Percentiles rank a stretch among this genome's conserved stretches.
phyloP scores from a whole-genome alignment of 768 basidiomycete genomes.

The Phlebiopsis gigantea region DNA sequence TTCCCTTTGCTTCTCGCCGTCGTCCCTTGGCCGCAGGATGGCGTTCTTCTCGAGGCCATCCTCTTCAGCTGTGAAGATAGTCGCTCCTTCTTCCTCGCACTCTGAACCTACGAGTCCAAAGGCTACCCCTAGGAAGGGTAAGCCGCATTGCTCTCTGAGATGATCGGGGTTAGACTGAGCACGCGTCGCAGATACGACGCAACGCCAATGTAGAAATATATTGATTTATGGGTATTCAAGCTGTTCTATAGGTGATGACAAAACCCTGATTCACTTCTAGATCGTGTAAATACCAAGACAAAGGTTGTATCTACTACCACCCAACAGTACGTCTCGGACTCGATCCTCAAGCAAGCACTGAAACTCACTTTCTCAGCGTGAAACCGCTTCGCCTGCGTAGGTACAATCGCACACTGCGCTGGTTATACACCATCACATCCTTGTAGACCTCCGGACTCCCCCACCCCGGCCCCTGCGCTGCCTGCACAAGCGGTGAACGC shows the following conservation, averaged over 20 bases:
- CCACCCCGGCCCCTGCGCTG: slow-evolving; percentile 33
- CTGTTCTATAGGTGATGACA: neutral
- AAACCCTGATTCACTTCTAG: slow-evolving; percentile 31
- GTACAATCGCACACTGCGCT: slow-evolving; percentile 2
- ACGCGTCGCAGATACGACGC: slow-evolving; percentile 49
- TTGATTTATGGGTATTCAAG: slow-evolving; percentile 77
- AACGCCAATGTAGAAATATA: slow-evolving; percentile 86
- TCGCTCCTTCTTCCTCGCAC: slow-evolving; percentile 45
- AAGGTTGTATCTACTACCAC: slow-evolving; percentile 82
- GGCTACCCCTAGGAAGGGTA: slow-evolving; percentile 43
- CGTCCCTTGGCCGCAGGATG: slow-evolving; percentile 20
- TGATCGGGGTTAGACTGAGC: slow-evolving; percentile 8
- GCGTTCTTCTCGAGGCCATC: slow-evolving; percentile 65
- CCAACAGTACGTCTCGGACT: slow-evolving; percentile 46
- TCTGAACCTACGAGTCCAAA: slow-evolving; percentile 37
- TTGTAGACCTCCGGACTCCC: slow-evolving; percentile 38
- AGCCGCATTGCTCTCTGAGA: neutral
- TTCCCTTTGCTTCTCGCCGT: slow-evolving; percentile 4
- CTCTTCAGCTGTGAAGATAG: slow-evolving; percentile 66
- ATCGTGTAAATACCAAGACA: slow-evolving; percentile 80
- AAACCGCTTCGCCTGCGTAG: slow-evolving; percentile 25
- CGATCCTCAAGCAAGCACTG: neutral
- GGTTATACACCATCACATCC: neutral
- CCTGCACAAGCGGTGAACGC: slow-evolving; percentile 74
- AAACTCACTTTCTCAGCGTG: slow-evolving; percentile 17